Evolutionary conservation across 2,329 filamentous ascomycete species (phyloP).

Genomic region (Cladorrhinum sp.): DNA sequence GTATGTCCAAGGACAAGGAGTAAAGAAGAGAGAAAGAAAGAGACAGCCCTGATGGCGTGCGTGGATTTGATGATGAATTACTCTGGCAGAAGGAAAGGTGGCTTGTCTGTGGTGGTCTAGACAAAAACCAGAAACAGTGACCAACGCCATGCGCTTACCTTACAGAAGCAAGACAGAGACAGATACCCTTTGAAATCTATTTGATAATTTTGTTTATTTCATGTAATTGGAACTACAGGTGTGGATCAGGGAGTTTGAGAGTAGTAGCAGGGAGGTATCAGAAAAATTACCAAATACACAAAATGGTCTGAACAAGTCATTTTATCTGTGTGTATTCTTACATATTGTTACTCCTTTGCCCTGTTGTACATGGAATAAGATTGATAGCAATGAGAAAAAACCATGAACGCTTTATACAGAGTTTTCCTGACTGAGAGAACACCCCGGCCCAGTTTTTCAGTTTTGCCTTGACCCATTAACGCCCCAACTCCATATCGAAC

Average conservation of each 20-base stretch:
- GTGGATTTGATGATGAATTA: neutral
- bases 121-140: neutral
- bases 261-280: too few relatives aligned
- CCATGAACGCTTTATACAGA: neutral
- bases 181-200: conserved; percentile 24
- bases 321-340: neutral
- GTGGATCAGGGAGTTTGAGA: neutral
- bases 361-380: neutral
- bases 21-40: conserved; percentile 14
- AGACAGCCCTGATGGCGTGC: neutral
- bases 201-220: neutral
- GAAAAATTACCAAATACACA: too few relatives aligned
- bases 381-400: neutral
- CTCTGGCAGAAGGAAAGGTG: neutral
- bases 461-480: neutral
- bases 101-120: neutral
- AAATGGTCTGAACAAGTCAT: too few relatives aligned
- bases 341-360: neutral
- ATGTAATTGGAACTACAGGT: neutral
- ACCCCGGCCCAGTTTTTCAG: neutral
- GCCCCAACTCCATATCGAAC: neutral
- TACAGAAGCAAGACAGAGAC: neutral
- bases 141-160: conserved; percentile 9
- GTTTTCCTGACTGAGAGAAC: neutral
- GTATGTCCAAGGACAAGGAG: conserved; percentile 15